Evolutionary conservation across 805 yeast genomes (phyloP).

Genomic region (Candida pseudoglaebosa): DNA sequence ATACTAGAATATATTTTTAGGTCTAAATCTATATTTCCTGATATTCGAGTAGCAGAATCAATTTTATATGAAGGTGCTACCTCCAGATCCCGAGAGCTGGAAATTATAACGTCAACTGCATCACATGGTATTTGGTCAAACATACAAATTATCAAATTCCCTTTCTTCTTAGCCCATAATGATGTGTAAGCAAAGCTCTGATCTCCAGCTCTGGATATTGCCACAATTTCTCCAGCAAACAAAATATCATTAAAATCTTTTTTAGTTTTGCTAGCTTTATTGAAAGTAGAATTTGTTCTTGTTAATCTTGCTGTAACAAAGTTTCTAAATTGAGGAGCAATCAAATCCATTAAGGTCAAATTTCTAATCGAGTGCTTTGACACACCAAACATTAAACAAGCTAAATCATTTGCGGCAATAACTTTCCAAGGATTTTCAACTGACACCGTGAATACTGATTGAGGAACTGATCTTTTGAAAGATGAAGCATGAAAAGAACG

Average conservation of each 20-base stretch:
- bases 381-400: slow-evolving; percentile 82
- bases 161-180: slow-evolving; percentile 81
- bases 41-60: slow-evolving; percentile 26
- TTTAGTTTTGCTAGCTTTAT: slow-evolving; percentile 10
- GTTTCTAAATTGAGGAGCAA: slow-evolving; percentile 70
- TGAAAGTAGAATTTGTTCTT: slow-evolving; percentile 18
- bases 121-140: slow-evolving; percentile 74
- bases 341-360: slow-evolving; percentile 67
- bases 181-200: slow-evolving; percentile 76
- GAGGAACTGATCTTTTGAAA: slow-evolving; percentile 69
- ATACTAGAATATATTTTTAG: slow-evolving; percentile 13
- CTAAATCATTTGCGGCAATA: slow-evolving; percentile 83
- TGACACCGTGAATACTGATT: slow-evolving; percentile 81
- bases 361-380: slow-evolving; percentile 59
- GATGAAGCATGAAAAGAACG: slow-evolving; percentile 62
- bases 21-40: slow-evolving; percentile 29
- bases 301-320: slow-evolving; percentile 59
- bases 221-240: slow-evolving; percentile 82
- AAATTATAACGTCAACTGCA: slow-evolving; percentile 54
- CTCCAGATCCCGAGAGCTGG: slow-evolving; percentile 11
- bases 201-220: slow-evolving; percentile 64
- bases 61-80: slow-evolving; percentile 15
- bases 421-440: slow-evolving; percentile 73
- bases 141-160: slow-evolving; percentile 70
- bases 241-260: slow-evolving; percentile 41